Evolutionary conservation across 2,329 filamentous ascomycete species (phyloP), one percentile per base, ranked within the genome.

Genomic region (Mycosphaerella arachidis): DNA sequence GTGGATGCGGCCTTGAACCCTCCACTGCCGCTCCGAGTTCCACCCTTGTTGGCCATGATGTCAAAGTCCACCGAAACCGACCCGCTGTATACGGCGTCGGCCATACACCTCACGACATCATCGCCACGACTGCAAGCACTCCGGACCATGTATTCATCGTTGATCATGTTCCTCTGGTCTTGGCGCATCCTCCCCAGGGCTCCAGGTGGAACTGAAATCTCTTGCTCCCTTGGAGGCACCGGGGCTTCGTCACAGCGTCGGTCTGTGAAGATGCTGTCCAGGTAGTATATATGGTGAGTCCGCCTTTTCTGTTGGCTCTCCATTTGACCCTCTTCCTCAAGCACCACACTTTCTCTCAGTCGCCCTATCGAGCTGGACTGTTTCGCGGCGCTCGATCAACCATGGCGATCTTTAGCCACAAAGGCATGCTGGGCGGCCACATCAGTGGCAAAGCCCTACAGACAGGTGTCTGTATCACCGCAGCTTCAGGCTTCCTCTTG

Each of bases 341-440:
- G 7, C 16, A 43, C 40, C 18, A 43, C 16, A n/a, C 13, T 2
- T 24, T 7, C 40, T 43, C 18, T 43, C n/a, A 16, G n/a, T 18
- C 40, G 40, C 40, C 16, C 13, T 16, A 18, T 43, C 40, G 40
- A 43, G 40, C 40, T 43, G 40, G 8, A 18, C 40, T 43, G 13
- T 43, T n/a, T 4, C n/a, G 8, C 40, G 40, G n/a, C 40, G 13
- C 40, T 43, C 40, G 40, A 43, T 43, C 40, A 43, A 43, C n/a
- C 40, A 43, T 43, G 40, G 40, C 9, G 78, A 78, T 62, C 24
- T 52, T 65, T 16, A 58, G 54, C 54, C 63, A 65, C 53, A 65
- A 60, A 46, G 63, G 63, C 54, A 53, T 63, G 20, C 53, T 65
- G 35, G 58, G 61, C 53, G 57, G 52, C 53, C 58, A 56, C 29